These are phyloP conservation scores for Metschnikowia bowlesiae DNA, from an alignment of 805 yeast genomes.

Conservation along the genomic window DNA sequence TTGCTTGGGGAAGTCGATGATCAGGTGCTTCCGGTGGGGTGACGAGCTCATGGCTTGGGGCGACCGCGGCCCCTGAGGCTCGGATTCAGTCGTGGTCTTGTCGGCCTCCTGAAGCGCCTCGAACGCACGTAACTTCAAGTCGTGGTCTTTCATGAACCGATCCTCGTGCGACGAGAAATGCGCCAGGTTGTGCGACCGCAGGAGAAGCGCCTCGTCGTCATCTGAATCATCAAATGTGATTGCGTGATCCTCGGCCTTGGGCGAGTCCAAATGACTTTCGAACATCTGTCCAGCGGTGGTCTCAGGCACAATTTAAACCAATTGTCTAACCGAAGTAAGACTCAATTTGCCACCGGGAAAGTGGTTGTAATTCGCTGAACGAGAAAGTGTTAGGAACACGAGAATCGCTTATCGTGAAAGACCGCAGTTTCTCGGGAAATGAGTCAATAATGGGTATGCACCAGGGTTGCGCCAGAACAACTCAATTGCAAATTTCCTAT, in stretches of 20 bases:
- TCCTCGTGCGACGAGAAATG: slow-evolving; percentile 67
- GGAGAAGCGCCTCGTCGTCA: slow-evolving; percentile 25
- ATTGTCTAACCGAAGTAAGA: too few relatives aligned
- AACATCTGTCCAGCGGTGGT: neutral
- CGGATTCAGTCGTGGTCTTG: slow-evolving; percentile 15
- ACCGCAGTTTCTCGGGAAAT: too few relatives aligned
- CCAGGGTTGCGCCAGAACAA: too few relatives aligned
- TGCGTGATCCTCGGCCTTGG: slow-evolving; percentile 4
- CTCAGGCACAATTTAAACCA: too few relatives aligned
- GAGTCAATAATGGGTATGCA: too few relatives aligned
- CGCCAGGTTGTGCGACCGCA: slow-evolving; percentile 39
- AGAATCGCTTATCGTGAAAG: too few relatives aligned
- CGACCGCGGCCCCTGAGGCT: slow-evolving; percentile 29
- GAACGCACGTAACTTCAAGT: slow-evolving; percentile 59
- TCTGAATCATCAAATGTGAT: slow-evolving; percentile 12
- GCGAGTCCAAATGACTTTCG: neutral
- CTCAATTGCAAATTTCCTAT: too few relatives aligned
- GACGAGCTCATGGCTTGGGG: slow-evolving; percentile 16
- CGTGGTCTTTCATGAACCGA: slow-evolving; percentile 57
- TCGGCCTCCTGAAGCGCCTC: slow-evolving; percentile 35
- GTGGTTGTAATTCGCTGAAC: too few relatives aligned
- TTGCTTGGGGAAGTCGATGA: slow-evolving; percentile 35
- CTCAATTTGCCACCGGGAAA: too few relatives aligned
- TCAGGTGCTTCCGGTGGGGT: slow-evolving; percentile 31
- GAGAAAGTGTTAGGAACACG: too few relatives aligned